Evolutionary conservation across 2,329 filamentous ascomycete genomes (phyloP).

Genomic region (Trichoderma atroviride): DNA sequence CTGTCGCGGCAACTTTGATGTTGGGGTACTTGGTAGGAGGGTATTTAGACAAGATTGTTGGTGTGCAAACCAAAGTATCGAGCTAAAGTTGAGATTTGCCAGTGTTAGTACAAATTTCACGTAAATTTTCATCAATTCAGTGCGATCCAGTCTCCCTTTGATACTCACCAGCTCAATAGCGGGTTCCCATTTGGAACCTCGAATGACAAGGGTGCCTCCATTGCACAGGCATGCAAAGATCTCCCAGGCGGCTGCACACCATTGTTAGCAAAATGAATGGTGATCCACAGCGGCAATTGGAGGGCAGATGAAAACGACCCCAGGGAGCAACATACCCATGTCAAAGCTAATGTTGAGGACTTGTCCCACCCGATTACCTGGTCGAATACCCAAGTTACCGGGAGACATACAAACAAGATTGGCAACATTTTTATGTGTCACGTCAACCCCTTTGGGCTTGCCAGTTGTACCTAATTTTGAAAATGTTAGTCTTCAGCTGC

Average conservation of each 20-base stretch:
- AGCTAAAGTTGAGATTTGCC: slow-evolving; percentile 39
- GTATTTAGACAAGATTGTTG: slow-evolving; percentile 56
- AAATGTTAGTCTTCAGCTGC: slow-evolving; percentile 12
- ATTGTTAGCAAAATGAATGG: slow-evolving; percentile 23
- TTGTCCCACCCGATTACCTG: slow-evolving; percentile 56
- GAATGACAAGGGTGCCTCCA: slow-evolving; percentile 57
- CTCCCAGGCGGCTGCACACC: slow-evolving; percentile 58
- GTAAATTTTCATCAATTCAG: background rate
- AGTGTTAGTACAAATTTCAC: slow-evolving; percentile 4
- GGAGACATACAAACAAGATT: slow-evolving; percentile 57
- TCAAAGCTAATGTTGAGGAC: slow-evolving; percentile 63
- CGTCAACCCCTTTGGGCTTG: slow-evolving; percentile 60
- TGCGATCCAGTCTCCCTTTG: background rate
- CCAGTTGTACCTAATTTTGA: slow-evolving; percentile 52
- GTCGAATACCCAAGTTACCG: slow-evolving; percentile 52
- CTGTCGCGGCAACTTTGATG: slow-evolving; percentile 56
- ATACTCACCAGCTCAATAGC: slow-evolving; percentile 48
- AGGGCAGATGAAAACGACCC: background rate
- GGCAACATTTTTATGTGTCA: slow-evolving; percentile 57
- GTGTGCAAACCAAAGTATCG: slow-evolving; percentile 58
- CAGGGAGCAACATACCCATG: slow-evolving; percentile 52
- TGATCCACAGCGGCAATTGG: slow-evolving; percentile 26
- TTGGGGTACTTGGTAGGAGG: slow-evolving; percentile 50
- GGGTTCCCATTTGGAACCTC: slow-evolving; percentile 53
- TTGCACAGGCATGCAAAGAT: slow-evolving; percentile 61